Evolutionary conservation across 2,329 filamentous ascomycete genomes (phyloP), one percentile per base, ranked within the genome.

Genomic region (Exophiala aquamarina): DNA sequence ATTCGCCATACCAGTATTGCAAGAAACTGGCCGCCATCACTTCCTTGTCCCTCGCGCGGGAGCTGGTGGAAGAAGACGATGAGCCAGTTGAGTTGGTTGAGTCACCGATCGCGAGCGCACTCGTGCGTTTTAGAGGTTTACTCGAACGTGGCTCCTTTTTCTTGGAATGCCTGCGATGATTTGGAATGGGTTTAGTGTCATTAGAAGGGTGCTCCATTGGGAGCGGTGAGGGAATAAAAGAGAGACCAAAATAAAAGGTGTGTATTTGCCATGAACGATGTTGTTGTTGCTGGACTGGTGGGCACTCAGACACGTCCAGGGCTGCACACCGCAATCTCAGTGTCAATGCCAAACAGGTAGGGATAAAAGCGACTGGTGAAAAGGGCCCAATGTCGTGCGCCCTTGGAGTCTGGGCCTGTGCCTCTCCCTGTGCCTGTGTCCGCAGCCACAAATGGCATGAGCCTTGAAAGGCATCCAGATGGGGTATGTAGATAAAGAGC

Each of bases 1-100:
- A 6, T 18, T 44, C 11, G 21, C 63, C 68, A 56, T 67, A 72
- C 70, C 70, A 73, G 57, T 67, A 73, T 50, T 72, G 70, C 35
- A 72, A 56, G 38, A 73, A 73, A 53, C 67, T 70, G 35, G 69
- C 61, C 6, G 69, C 65, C 70, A 73, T 72, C 42, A 47, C 52
- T 48, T 49, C 26, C 37, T 42, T 14, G 26, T 15, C 34, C 49
- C 47, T 50, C 44, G 23, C 38, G 42, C 20, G 35, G 6, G 11
- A 26, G 23, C 11, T 26, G 23, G 34, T 32, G 11, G 45, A 35
- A 35, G 31, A 18, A 31, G 36, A n/a, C n/a, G n/a, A n/a, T n/a
- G n/a, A 7, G 10, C 41, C 34, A 36, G 44, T 45, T 34, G 52
- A 29, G 26, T 41, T 38, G 13, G 15, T 28, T 14, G 41, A 49